Conservation (phyloP, 2,329 filamentous ascomycete species). For the Sporothrix curviconia region DNA sequence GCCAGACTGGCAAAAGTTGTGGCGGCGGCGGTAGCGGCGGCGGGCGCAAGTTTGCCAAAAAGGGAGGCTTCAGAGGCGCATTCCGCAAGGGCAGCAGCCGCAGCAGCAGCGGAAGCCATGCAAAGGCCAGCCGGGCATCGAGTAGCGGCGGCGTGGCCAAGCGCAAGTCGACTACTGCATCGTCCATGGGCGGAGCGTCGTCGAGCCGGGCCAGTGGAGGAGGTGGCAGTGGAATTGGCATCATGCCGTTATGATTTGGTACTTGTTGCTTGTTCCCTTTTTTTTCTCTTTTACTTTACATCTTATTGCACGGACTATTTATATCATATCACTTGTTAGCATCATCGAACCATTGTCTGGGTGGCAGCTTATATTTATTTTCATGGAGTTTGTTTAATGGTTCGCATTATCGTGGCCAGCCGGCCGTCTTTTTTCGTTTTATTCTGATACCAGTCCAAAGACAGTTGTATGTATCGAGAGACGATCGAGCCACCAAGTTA, state of each 20-base stretch:
- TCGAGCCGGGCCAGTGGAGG: not conserved
- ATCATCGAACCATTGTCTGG: too few species aligned
- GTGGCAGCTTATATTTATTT: not conserved
- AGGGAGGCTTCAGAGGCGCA: constrained; percentile 10
- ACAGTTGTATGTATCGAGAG: too few species aligned
- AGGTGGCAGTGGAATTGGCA: constrained; percentile 17
- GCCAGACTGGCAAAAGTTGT: constrained; percentile 4
- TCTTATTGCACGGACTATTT: too few species aligned
- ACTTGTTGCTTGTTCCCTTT: not conserved
- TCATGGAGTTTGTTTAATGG: not conserved
- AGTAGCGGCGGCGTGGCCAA: constrained; percentile 14
- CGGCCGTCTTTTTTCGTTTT: not conserved
- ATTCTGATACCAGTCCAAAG: not conserved
- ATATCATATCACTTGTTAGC: too few species aligned
- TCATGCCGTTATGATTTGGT: constrained; percentile 21
- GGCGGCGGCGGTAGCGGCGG: constrained; percentile 19
- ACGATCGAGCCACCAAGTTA: too few species aligned
- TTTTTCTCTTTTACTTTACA: not conserved
- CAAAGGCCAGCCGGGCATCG: not conserved
- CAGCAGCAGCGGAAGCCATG: constrained; percentile 12
- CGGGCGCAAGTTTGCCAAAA: constrained; percentile 11
- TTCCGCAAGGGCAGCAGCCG: constrained; percentile 16
- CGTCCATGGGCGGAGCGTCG: not conserved
- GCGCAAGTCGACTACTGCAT: constrained; percentile 1
- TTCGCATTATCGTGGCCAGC: not conserved